A percentile compares a stretch with the other conserved stretches of the same genome.
Evolutionary conservation across 2,329 filamentous ascomycete genomes (phyloP).

Genomic region (Penicillium sp.): DNA sequence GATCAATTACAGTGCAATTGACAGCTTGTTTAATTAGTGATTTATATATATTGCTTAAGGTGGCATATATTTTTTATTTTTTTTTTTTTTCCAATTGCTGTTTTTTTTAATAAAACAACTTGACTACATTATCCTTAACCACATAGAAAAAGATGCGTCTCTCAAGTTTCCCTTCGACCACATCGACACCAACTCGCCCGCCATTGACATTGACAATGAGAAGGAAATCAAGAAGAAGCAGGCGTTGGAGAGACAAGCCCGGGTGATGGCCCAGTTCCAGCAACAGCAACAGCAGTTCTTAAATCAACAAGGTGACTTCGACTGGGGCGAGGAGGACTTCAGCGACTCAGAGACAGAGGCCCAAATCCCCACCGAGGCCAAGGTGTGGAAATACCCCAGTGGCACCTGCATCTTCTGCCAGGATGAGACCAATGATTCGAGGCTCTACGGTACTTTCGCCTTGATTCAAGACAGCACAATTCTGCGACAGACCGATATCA

Average conservation of each 20-base stretch:
- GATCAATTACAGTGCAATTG: too few relatives aligned
- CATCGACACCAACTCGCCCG: slow-evolving; percentile 81
- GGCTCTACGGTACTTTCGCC: slow-evolving; percentile 90
- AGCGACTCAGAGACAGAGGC: slow-evolving; percentile 61
- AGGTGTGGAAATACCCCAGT: slow-evolving; percentile 84
- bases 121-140: too few relatives aligned
- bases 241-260: slow-evolving; percentile 83
- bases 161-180: slow-evolving; percentile 70
- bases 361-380: slow-evolving; percentile 61
- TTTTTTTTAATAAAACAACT: too few relatives aligned
- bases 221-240: slow-evolving; percentile 85
- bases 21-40: too few relatives aligned
- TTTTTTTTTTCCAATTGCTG: too few relatives aligned
- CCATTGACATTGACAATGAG: slow-evolving; percentile 59
- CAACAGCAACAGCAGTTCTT: slow-evolving; percentile 96
- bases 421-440: slow-evolving; percentile 87
- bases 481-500: slow-evolving; percentile 79
- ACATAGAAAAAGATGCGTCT: too few relatives aligned
- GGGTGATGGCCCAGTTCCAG: slow-evolving; percentile 97
- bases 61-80: too few relatives aligned
- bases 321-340: slow-evolving; percentile 84
- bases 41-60: too few relatives aligned
- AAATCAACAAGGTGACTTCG: slow-evolving; percentile 80
- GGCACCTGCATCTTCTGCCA: slow-evolving; percentile 96
- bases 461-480: slow-evolving; percentile 84